Percentiles rank a stretch among this genome's conserved stretches.
These are phyloP conservation scores for Pyronema omphalodes DNA, from an alignment of 495 filamentous ascomycete species.

Conservation along the genomic window DNA sequence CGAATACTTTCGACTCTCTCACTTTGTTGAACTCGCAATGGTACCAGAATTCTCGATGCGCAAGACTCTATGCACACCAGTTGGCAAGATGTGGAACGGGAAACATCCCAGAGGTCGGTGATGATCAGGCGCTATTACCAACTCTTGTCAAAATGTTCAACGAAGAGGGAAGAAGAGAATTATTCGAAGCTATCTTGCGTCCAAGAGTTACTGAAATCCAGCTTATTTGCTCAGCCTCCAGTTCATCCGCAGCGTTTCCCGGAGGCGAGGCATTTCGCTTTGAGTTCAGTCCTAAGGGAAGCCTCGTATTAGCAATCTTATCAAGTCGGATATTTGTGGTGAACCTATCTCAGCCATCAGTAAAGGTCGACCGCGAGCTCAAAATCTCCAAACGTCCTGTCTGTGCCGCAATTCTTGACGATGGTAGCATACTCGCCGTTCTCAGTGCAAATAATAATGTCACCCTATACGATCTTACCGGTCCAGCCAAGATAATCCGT, in stretches of 20 bases:
- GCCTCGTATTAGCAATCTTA: conserved; percentile 58
- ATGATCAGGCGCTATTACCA: conserved; percentile 27
- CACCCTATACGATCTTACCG: conserved; percentile 55
- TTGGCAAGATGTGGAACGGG: conserved; percentile 38
- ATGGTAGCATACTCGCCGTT: conserved; percentile 60
- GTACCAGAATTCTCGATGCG: conserved; percentile 51
- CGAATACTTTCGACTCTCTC: conserved; percentile 66
- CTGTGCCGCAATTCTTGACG: conserved; percentile 59
- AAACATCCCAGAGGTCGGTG: conserved; percentile 21
- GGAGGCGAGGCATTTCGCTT: conserved; percentile 78
- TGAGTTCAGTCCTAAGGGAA: conserved; percentile 53
- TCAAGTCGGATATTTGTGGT: conserved; percentile 77
- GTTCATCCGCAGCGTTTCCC: conserved; percentile 59
- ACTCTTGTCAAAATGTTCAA: conserved; percentile 48
- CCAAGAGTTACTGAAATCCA: conserved; percentile 53
- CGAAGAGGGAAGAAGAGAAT: conserved; percentile 52
- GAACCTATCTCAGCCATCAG: conserved; percentile 37
- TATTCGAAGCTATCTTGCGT: conserved; percentile 60
- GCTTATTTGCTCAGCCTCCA: conserved; percentile 65
- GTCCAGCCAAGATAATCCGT: conserved; percentile 45
- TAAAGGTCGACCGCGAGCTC: conserved; percentile 54
- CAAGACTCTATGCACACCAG: conserved; percentile 57
- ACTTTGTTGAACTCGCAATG: conserved; percentile 65
- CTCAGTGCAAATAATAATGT: conserved; percentile 63
- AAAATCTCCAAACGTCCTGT: conserved; percentile 62